Evolutionary conservation across 768 basidiomycete genomes (phyloP).

Genomic region (Solioccasus polychromus): DNA sequence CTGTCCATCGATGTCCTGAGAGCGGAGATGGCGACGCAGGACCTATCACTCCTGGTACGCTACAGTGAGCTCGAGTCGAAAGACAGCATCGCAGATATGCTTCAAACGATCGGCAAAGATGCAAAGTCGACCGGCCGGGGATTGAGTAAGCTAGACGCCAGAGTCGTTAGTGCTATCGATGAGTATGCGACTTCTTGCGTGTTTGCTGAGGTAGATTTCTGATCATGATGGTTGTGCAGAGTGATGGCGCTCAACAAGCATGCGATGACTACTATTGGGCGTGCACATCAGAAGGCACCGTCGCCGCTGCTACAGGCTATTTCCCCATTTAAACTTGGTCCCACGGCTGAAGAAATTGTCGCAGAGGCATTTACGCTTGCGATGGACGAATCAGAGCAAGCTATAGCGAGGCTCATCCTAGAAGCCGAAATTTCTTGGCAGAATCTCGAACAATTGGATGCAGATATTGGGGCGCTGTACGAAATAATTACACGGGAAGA

Average conservation of each 20-base stretch:
- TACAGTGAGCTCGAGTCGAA: constrained; percentile 60
- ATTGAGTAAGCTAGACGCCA: constrained; percentile 61
- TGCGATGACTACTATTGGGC: constrained; percentile 57
- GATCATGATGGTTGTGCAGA: constrained; percentile 32
- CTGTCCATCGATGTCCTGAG: constrained; percentile 70
- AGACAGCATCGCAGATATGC: constrained; percentile 50
- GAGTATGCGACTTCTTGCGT: constrained; percentile 41
- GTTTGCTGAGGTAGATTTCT: too few relatives aligned
- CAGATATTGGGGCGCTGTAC: constrained; percentile 52
- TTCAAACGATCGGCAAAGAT: constrained; percentile 55
- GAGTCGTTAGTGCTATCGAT: constrained; percentile 72
- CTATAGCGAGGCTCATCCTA: constrained; percentile 56
- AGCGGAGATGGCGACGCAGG: constrained; percentile 73
- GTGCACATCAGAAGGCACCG: constrained; percentile 27
- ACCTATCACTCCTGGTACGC: constrained; percentile 61
- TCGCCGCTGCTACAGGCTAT: constrained; percentile 35
- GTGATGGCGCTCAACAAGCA: constrained; percentile 75
- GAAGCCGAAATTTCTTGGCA: constrained; percentile 59
- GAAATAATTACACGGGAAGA: constrained; percentile 62
- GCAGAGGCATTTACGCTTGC: constrained; percentile 55
- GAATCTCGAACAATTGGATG: constrained; percentile 62
- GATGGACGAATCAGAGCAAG: constrained; percentile 54
- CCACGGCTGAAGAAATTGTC: constrained; percentile 44
- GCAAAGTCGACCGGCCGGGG: constrained; percentile 60
- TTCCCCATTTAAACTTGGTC: constrained; percentile 37